Evolutionary conservation across 176 grass and related monocot species (phyloP).

Genomic region (Oryza australiensis): DNA sequence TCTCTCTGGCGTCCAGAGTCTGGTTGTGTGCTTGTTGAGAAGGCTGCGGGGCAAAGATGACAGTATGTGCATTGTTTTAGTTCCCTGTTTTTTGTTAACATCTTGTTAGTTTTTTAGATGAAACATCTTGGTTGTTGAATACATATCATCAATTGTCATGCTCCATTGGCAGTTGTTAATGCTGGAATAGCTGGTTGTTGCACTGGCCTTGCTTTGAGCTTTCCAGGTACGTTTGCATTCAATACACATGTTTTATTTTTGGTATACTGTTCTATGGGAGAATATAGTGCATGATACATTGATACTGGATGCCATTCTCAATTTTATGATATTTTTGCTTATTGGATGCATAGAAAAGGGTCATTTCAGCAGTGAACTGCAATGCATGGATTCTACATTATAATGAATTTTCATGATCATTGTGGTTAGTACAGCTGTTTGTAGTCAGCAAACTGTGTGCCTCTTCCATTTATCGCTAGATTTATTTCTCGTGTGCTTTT

Average conservation of each 20-base stretch:
- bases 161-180: constrained; percentile 65
- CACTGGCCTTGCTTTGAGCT: constrained; percentile 90
- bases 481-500: not conserved
- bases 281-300: not conserved
- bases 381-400: not conserved
- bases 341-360: not conserved
- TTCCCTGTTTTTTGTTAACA: not conserved
- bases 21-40: constrained; percentile 84
- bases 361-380: not conserved
- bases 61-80: constrained; percentile 46
- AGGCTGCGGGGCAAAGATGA: constrained; percentile 93
- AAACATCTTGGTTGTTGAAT: not conserved
- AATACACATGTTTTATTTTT: not conserved
- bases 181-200: constrained; percentile 89
- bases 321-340: not conserved
- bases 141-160: constrained; percentile 29
- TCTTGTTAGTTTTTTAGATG: not conserved
- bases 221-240: constrained; percentile 67
- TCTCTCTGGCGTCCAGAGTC: constrained; percentile 91
- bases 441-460: not conserved
- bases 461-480: not conserved
- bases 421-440: not conserved
- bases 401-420: not conserved
- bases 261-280: not conserved
- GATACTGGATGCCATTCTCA: not conserved